Evolutionary conservation across 352 stramenopile species (phyloP).

Genomic region (Phytophthora idaei): DNA sequence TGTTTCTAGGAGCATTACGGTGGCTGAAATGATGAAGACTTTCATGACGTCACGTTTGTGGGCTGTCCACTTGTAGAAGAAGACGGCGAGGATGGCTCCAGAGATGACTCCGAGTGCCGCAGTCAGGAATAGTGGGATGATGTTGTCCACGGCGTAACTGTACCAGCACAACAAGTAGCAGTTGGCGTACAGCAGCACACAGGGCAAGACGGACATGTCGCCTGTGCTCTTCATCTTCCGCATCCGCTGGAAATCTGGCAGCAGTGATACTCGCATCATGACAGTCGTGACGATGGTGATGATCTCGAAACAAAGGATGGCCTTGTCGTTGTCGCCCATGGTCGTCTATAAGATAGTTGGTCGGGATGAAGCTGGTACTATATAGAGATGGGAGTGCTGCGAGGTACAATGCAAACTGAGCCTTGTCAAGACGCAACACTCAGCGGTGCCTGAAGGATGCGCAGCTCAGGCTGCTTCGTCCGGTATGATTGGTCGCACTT

Average conservation of each 20-base stretch:
- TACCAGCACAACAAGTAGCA: slow-evolving; percentile 47
- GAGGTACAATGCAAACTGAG: slow-evolving; percentile 11
- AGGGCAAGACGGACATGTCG: slow-evolving; percentile 36
- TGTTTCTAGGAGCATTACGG: slow-evolving; percentile 33
- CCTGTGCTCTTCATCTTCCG: slow-evolving; percentile 40
- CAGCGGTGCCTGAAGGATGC: slow-evolving; percentile 1
- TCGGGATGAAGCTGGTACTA: background rate
- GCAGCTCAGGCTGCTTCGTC: slow-evolving; percentile 17
- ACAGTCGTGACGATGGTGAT: slow-evolving; percentile 49
- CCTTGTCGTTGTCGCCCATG: slow-evolving; percentile 13
- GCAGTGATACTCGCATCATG: slow-evolving; percentile 48
- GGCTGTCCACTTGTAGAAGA: slow-evolving; percentile 45
- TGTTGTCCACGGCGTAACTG: slow-evolving; percentile 44
- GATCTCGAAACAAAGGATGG: slow-evolving; percentile 31
- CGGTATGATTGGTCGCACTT: slow-evolving; percentile 24
- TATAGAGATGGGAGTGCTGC: background rate
- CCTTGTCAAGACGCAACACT: background rate
- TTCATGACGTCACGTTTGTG: slow-evolving; percentile 37
- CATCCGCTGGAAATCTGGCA: slow-evolving; percentile 45
- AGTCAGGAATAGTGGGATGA: slow-evolving; percentile 52
- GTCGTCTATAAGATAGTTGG: slow-evolving; percentile 2
- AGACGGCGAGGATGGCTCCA: slow-evolving; percentile 36
- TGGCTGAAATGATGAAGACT: slow-evolving; percentile 28
- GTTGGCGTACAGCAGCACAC: slow-evolving; percentile 36
- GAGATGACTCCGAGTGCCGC: slow-evolving; percentile 38